Base-by-base conservation (phyloP, 2,329 filamentous ascomycete species). In the Blastomyces silverae region DNA sequence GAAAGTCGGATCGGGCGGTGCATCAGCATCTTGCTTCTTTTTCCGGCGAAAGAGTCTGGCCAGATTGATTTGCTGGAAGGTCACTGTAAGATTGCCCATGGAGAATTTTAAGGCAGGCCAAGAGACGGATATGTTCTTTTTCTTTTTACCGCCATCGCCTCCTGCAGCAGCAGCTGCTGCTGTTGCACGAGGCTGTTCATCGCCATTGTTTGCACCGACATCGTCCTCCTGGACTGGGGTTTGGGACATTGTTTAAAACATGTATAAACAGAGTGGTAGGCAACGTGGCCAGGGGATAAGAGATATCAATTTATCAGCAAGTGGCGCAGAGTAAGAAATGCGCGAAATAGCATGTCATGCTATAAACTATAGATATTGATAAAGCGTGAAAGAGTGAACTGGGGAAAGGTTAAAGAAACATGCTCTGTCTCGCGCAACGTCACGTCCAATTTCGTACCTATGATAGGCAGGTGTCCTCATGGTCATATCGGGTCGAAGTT, bases 1-100 rank as follows among this genome's bases (percentile, higher is more conserved):
- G 73, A 95, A 97, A 20, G 73, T 79, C 15, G 13, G 22, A 44
- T 42, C 56, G 37, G 22, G 56, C 17, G 56, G 56, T 25, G 2
- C 56, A 10, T 59, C 56, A 28, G 17, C 20, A 15, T 37, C 34
- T 20, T 39, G n/a, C 55, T 39, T 57, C 34, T 59, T 59, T 25
- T 42, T 59, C 22, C 56, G 34, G 3, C 34, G 37, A 44, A 44
- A 59, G 7, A 44, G 37, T 20, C 56, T 22, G 5, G 34, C 25
- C 56, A 59, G n/a, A 37, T 28, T 44, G 34, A 59, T 15, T 20
- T 44, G 10, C 20, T 17, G 34, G 1, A 59, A 10, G 13, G 56
- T 42, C n/a, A 59, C 34, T 2, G 56, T 59, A 22, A 59, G 22
- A 15, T 59, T 59, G 37, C 56, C 56, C 56, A 59, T 59, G 37